These are phyloP conservation scores for Lophiostoma macrostomum DNA, from an alignment of 495 filamentous ascomycete genomes.

Conservation along the genomic window DNA sequence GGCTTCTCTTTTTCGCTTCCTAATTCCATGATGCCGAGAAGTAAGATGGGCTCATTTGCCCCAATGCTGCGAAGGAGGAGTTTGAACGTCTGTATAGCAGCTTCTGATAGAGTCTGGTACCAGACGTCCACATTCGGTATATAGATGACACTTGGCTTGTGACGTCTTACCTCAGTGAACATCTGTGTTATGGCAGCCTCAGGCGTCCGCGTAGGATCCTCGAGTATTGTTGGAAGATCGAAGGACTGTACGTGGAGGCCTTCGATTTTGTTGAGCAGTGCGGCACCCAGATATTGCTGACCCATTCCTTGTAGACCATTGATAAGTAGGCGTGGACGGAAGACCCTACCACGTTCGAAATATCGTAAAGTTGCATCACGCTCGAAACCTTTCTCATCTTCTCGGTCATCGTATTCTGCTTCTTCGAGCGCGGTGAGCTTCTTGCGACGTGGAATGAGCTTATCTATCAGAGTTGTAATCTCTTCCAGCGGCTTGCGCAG, in stretches of 20 bases:
- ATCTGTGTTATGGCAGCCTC: conserved; percentile 86
- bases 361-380: conserved; percentile 80
- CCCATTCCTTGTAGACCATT: conserved; percentile 82
- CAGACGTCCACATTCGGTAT: conserved; percentile 86
- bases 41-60: conserved; percentile 81
- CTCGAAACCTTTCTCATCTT: conserved; percentile 73
- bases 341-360: conserved; percentile 85
- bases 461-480: conserved; percentile 64
- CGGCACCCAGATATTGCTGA: conserved; percentile 85
- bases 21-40: conserved; percentile 74
- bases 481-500: conserved; percentile 66
- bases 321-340: conserved; percentile 81
- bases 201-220: conserved; percentile 62
- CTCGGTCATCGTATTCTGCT: conserved; percentile 84
- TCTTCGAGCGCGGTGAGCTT: conserved; percentile 86
- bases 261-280: conserved; percentile 84
- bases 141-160: conserved; percentile 95
- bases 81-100: conserved; percentile 73
- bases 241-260: conserved; percentile 93
- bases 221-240: conserved; percentile 79
- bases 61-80: conserved; percentile 73
- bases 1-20: conserved; percentile 51
- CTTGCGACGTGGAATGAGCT: conserved; percentile 77
- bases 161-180: conserved; percentile 86
- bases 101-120: conserved; percentile 66